Base-by-base conservation (phyloP, 768 basidiomycete species). In the Floccularia luteovirens region DNA sequence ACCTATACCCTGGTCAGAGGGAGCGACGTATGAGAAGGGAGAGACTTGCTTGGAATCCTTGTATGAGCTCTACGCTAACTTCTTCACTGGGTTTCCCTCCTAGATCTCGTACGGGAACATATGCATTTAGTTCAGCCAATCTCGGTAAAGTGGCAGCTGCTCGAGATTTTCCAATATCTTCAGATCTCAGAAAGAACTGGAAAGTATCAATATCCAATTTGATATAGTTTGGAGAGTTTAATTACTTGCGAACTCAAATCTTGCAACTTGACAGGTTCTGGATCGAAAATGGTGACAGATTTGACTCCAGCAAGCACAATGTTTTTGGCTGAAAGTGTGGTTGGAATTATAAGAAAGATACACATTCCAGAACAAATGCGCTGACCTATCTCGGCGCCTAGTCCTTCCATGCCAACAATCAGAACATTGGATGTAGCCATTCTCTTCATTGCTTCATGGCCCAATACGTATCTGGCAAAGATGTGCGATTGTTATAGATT, bases 371-470 rank as follows among this genome's bases (percentile, higher is more conserved):
- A 38, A 22, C 16, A 27, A 32, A 41, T 42, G 25, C 24, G 39
- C 45, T 21, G 27, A 65, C 93, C 94, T 53, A 98, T 96, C 64
- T 99, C 96, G 43, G 89, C 89, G 32, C 96, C 94, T 43, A 99
- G 63, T 39, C 96, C 96, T 43, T 85, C 82, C 55, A 91, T 63
- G 7, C 96, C 96, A 33, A 96, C 82, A 47, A 99, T 79, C 46
- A 99, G 76, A 30, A 98, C 86, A 56, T 96, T 96, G 25, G 93
- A 97, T 12, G 77, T 70, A 5, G 96, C 94, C 96, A 99, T 98
- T 56, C 82, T 84, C 73, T 96, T 96, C 96, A 98, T 98, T 32
- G 94, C 94, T 76, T 97, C 93, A 59, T 97, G 91, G 22, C 93
- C 93, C 20, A 98, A 78, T 7, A 98, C 93, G 59, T 98, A 97